Base-by-base conservation (phyloP, 2,329 filamentous ascomycete species). In the Pseudopithomyces maydicus region DNA sequence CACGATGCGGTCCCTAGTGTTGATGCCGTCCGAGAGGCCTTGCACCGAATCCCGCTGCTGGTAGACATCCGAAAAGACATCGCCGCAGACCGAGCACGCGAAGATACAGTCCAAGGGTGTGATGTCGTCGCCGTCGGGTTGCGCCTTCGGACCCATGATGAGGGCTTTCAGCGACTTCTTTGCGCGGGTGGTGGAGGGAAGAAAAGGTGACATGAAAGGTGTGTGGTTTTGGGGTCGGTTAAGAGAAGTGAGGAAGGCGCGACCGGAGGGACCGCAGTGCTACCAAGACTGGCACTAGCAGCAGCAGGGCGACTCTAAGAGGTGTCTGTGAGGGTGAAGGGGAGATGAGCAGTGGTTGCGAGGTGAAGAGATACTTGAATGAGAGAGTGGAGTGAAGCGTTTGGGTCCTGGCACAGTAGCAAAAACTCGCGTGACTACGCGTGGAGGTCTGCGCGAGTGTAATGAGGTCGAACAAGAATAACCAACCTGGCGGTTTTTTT, bases 71-170 rank as follows among this genome's bases (percentile, higher is more conserved):
- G 77, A 73, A 36, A 81, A 73, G 6, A 76, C 77, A 10, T 72
- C 72, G 46, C 80, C 78, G 63, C 82, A 84, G 36, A 82, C 61
- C 26, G 72, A 72, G 65, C 82, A 84, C 59, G 77, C 78, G 65
- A 83, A 81, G 49, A 83, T 77, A 57, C 82, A 71, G 57, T 83
- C 76, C 51, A 76, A 67, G 7, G 76, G 67, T 38, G 64, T 53
- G 20, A 58, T 46, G 41, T 17, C 41, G 38, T 46, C 43, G 33
- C 19, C 15, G 32, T 54, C 53, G 32, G 61, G 52, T 29, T 43
- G 52, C 47, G 52, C 53, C 32, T 60, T 61, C 43, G 61, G 50
- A 8, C 50, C 55, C 70, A 70, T 70, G 17, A 32, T 36, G 33
- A 48, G 12, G 20, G 35, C 35, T 39, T 39, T 44, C 23, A 48